Base-by-base conservation (phyloP, 208 protist genomes). In the Leishmania arabica region DNA sequence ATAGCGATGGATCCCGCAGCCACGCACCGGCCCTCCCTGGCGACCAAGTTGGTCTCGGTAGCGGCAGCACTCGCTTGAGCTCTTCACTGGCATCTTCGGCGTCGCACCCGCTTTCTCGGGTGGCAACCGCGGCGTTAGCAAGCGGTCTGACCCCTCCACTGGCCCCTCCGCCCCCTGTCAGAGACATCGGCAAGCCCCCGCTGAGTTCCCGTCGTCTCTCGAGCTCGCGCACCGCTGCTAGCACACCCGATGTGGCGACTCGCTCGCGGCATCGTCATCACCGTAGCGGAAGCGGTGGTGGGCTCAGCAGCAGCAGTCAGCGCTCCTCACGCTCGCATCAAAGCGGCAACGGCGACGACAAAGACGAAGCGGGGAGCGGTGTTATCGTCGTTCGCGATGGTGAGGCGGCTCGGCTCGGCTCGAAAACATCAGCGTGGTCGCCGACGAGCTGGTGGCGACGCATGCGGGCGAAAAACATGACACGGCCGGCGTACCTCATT, bases 151-250 rank as follows among this genome's bases (percentile, higher is more conserved):
- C 79, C 7, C 85, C 79, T n/a, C 82, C 83, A 47, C 77, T 83
- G 64, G 78, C 70, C 51, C 82, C 76, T 21, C 77, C 77, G 27
- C 80, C 83, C 62, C 78, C 82, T 40, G 53, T 82, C 72, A 76
- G 71, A 40, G 86, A 83, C 81, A 82, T 88, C 15, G 90, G 90
- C 70, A 91, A 91, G 58, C 90, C 90, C 11, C 90, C 90, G 47
- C 86, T 93, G 69, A 91, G 90, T 71, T 84, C 84, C 1, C 88
- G 88, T 8, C 81, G 85, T 19, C 82, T 58, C 37, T 80, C 77
- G 62, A 79, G 79, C 13, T 70, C 73, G 24, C 69, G 66, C 1
- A 56, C 42, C 21, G 69, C 72, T 27, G 60, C 82, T 9, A 74
- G 62, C 62, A 19, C 75, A 9, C 15, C 78, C 19, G 65, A 76